Evolutionary conservation across 768 basidiomycete species (phyloP).

Genomic region (Trichaptum fuscoviolaceum): DNA sequence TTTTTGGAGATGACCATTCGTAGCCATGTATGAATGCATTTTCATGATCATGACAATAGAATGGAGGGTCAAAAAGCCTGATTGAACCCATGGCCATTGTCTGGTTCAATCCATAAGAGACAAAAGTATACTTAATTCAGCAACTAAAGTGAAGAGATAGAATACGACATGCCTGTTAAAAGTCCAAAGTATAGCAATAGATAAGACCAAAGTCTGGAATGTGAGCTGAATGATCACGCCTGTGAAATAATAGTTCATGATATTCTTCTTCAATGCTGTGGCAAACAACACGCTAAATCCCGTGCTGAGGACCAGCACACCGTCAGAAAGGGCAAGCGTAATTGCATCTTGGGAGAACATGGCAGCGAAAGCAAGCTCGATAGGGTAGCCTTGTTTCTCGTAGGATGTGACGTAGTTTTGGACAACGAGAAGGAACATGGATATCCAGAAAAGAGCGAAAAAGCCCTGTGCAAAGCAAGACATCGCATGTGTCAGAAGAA

Average conservation of each 20-base stretch:
- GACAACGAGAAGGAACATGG: conserved; percentile 76
- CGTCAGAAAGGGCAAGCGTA: conserved; percentile 80
- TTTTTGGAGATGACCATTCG: conserved; percentile 77
- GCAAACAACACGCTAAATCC: conserved; percentile 80
- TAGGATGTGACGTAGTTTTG: conserved; percentile 74
- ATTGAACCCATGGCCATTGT: conserved; percentile 98
- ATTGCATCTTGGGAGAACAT: conserved; percentile 85
- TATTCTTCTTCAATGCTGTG: conserved; percentile 66
- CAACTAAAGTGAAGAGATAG: not conserved
- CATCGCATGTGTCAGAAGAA: not conserved
- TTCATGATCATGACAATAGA: conserved; percentile 91
- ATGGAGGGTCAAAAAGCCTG: conserved; percentile 84
- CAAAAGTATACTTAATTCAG: not conserved
- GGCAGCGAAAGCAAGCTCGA: conserved; percentile 75
- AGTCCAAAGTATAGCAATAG: conserved; percentile 79
- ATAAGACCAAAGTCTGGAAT: conserved; percentile 71
- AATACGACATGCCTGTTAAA: conserved; percentile 56
- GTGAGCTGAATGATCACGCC: conserved; percentile 77
- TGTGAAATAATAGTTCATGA: conserved; percentile 75
- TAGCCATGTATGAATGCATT: conserved; percentile 89
- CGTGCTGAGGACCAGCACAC: conserved; percentile 70
- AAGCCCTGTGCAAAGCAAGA: conserved; percentile 59
- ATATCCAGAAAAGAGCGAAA: conserved; percentile 92
- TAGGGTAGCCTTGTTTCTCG: conserved; percentile 70
- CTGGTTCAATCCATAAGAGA: conserved; percentile 29